Evolutionary conservation across 345 rosid species (phyloP).

Genomic region (Eucalyptus grandis): DNA sequence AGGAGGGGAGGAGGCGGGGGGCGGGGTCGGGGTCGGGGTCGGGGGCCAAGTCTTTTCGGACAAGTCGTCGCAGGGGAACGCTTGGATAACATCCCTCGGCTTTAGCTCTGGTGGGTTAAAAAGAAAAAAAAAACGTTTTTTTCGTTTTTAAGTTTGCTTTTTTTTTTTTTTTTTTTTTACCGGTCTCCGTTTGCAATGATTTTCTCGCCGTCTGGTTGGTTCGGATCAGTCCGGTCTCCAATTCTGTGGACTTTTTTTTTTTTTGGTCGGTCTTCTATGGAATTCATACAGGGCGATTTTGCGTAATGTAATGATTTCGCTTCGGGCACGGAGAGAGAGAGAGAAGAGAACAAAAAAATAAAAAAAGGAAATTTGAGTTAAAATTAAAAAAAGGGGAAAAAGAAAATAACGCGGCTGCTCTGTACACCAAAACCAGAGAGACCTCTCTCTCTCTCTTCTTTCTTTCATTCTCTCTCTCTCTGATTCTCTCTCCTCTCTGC

Average conservation of each 20-base stretch:
- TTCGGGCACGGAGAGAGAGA: background rate
- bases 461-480: background rate
- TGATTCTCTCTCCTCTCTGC: background rate
- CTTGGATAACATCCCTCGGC: background rate
- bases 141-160: too few relatives aligned
- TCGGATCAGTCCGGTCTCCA: background rate
- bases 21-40: background rate
- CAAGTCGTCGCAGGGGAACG: background rate
- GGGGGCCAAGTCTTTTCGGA: background rate
- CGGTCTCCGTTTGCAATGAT: background rate
- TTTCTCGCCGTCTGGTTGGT: background rate
- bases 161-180: background rate
- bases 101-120: background rate
- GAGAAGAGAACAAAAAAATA: background rate
- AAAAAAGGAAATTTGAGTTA: background rate
- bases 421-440: background rate
- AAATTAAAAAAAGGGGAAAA: background rate
- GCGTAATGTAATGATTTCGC: background rate
- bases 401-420: background rate
- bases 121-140: background rate
- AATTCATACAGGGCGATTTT: background rate
- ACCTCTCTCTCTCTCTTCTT: background rate
- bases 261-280: background rate
- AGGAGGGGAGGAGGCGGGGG: background rate
- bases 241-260: background rate